Evolutionary conservation across 768 basidiomycete species (phyloP), one percentile per base, ranked within the genome.

Genomic region (Mycena epipterygia): DNA sequence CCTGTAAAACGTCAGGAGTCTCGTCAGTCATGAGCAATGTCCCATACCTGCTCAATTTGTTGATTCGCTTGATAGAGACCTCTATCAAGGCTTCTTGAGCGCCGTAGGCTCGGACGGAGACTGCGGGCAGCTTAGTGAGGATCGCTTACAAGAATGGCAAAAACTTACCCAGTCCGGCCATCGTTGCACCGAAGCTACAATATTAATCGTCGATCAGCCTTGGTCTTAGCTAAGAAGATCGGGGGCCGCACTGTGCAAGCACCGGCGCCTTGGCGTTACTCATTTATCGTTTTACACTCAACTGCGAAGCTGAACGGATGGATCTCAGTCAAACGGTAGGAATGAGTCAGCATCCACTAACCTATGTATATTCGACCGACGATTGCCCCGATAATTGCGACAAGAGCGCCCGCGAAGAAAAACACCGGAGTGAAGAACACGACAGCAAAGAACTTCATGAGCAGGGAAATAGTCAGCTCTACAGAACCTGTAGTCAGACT

Each of bases 171-270:
- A 91, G 73, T 13, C 91, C 92, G 65, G 85, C 79, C 44, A 93
- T 87, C 1, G 91, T 85, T 73, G 91, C 84, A 59, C 88, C 83
- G 79, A 89, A 81, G 78, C 81, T 78, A 74, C 21, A n/a, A n/a
- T n/a, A n/a, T n/a, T n/a, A n/a, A 12, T n/a, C 19, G 23, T 76
- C 75, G 30, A 82, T 65, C 32, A 67, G 44, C 74, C 57, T 82
- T 82, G 76, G 37, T 29, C 9, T 13, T 21, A 30, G 12, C 3
- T 17, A 27, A 3, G 21, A 57, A 73, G 59, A 81, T n/a, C n/a
- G 77, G 46, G 80, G 79, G 11, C 83, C 82, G 63, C 82, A 88
- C 89, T 78, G 77, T 57, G 76, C 78, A 41, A 82, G 65, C 14
- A 82, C 74, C 8, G 79, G 78, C 4, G 79, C 71, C 53, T 77